Evolutionary conservation across 768 basidiomycete genomes (phyloP).

Genomic region (Coprinopsis marcescibilis): DNA sequence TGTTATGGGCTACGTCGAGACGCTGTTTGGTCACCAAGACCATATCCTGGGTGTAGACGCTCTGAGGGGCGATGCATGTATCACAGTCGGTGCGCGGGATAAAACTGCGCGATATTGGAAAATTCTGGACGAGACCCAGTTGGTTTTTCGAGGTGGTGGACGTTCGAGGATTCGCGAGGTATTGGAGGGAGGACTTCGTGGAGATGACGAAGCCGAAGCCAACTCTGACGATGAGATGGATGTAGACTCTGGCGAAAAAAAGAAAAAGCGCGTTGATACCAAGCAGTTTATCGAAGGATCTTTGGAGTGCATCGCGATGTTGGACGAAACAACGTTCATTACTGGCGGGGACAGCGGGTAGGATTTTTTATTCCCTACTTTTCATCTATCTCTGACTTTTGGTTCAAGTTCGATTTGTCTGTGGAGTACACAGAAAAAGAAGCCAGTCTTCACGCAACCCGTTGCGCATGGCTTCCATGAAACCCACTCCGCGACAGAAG

Average conservation of each 20-base stretch:
- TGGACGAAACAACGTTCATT: constrained; percentile 90
- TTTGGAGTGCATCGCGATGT: constrained; percentile 88
- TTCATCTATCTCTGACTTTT: neutral
- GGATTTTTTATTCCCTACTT: constrained; percentile 1
- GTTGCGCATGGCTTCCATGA: constrained; percentile 86
- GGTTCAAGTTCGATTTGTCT: constrained; percentile 77
- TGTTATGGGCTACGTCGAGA: constrained; percentile 92
- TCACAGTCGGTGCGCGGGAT: constrained; percentile 87
- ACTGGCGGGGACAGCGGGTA: constrained; percentile 97
- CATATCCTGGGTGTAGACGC: constrained; percentile 72
- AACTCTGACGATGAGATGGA: constrained; percentile 23
- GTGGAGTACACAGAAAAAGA: constrained; percentile 92
- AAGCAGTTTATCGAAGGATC: constrained; percentile 75
- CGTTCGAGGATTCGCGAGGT: constrained; percentile 74
- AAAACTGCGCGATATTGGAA: constrained; percentile 95
- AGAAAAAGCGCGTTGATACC: constrained; percentile 20
- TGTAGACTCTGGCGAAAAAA: constrained; percentile 22
- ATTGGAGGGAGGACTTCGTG: constrained; percentile 68
- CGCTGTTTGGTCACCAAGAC: constrained; percentile 96
- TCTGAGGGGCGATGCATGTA: constrained; percentile 75
- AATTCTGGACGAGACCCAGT: constrained; percentile 88
- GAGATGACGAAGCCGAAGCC: constrained; percentile 46
- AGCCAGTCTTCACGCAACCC: constrained; percentile 82
- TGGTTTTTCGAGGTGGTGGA: constrained; percentile 96
- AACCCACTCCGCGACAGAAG: constrained; percentile 65